Base-by-base conservation (phyloP, 257 asterid species). In the Salvia hispanica region DNA sequence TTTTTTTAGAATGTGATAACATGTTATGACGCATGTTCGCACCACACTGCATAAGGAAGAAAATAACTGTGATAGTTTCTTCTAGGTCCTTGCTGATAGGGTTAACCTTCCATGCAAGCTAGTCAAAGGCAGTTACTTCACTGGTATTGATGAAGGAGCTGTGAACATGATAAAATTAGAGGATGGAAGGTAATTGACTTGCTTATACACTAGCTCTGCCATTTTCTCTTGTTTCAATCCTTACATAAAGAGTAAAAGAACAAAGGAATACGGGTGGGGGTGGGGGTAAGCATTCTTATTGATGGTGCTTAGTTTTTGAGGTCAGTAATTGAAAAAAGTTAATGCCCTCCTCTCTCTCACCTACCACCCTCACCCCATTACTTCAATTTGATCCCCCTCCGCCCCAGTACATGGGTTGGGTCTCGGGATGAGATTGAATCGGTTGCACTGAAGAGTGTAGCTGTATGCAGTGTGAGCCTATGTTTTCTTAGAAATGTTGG, bases 81-180 rank as follows among this genome's bases (percentile, higher is more conserved):
- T 70, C 39, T 79, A 94, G 99, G 99, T 94, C 69, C 99, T 94
- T 70, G 96, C 96, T 69, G 99, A 91, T 76, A 84, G 84, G 81
- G 83, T 94, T 77, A 86, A 85, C 83, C 92, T 94, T 72, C 96
- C 96, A 18, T 94, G 99, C 69, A 94, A 83, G 91, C 90, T 94
- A 57, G 96, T 91, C 45, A 94, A 91, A 72, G 99, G 99, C 70
- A 94, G 98, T 76, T 89, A 94, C 75, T 91, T 87, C 76, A 94
- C 98, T 61, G 96, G 98, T 73, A 87, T 96, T n/a, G 99, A 94
- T 79, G 96, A 94, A 72, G 99, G 98, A 77, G 99, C 98, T 76
- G 95, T 94, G 66, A 88, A 88, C 84, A 79, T 94, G 84, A 86
- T 94, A 71, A 94, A 83, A 86, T 80, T 94, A 81, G 97, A 89